Conservation (phyloP, 2,329 filamentous ascomycete species). For the Chaetoscypha palmicola region DNA sequence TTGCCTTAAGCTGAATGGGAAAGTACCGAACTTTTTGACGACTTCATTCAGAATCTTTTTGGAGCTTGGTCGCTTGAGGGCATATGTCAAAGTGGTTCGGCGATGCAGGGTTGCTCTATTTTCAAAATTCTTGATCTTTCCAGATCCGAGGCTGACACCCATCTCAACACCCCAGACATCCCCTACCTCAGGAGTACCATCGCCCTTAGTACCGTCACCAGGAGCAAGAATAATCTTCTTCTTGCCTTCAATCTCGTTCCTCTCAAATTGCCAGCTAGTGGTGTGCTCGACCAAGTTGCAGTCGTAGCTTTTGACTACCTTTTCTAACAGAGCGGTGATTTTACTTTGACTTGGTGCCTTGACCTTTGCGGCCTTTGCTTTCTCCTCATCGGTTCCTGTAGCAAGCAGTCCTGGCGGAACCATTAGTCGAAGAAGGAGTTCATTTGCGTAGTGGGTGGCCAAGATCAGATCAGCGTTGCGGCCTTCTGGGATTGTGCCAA, state of each 20-base stretch:
- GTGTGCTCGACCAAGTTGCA: slow-evolving; percentile 96
- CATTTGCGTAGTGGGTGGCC: slow-evolving; percentile 91
- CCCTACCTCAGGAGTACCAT: slow-evolving; percentile 78
- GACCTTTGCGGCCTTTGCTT: slow-evolving; percentile 77
- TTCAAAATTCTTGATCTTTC: slow-evolving; percentile 89
- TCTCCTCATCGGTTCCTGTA: slow-evolving; percentile 84
- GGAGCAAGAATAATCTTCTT: slow-evolving; percentile 92
- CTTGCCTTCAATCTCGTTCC: slow-evolving; percentile 94
- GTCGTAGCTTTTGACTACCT: slow-evolving; percentile 83
- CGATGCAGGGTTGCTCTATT: slow-evolving; percentile 89
- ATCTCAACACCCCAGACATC: slow-evolving; percentile 99
- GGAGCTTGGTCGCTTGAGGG: slow-evolving; percentile 88
- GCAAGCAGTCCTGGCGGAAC: slow-evolving; percentile 82
- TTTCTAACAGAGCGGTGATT: slow-evolving; percentile 84
- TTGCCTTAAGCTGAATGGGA: slow-evolving; percentile 96
- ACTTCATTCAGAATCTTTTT: slow-evolving; percentile 90
- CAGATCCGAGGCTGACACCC: slow-evolving; percentile 80
- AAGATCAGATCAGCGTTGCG: slow-evolving; percentile 80
- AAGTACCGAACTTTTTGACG: slow-evolving; percentile 93
- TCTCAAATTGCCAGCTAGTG: slow-evolving; percentile 92
- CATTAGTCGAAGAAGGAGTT: slow-evolving; percentile 86
- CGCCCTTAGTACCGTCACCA: slow-evolving; percentile 80
- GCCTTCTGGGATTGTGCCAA: slow-evolving; percentile 63
- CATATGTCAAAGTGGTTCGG: slow-evolving; percentile 85
- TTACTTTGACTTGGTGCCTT: slow-evolving; percentile 80